These are phyloP conservation scores for Perkinsus marinus DNA, from an alignment of 169 alveolate species.

Conservation along the genomic window DNA sequence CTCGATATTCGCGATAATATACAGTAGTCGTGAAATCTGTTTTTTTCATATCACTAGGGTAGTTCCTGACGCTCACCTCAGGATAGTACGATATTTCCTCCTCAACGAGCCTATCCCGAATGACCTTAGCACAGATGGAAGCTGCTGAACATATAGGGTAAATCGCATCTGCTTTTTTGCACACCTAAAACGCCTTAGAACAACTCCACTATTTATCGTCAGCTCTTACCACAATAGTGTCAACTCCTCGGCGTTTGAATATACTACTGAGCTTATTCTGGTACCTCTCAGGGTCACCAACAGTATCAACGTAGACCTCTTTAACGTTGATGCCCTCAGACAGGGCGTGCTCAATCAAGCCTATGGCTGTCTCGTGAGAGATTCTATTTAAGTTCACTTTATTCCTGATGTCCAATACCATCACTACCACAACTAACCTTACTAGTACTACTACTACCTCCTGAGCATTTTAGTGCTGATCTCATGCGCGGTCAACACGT, in stretches of 20 bases:
- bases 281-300: constrained; percentile 66
- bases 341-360: constrained; percentile 46
- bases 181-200: not conserved
- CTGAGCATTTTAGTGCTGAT: constrained; percentile 60
- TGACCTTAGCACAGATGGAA: constrained; percentile 86
- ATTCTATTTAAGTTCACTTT: constrained; percentile 63
- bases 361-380: constrained; percentile 68
- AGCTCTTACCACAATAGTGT: not conserved
- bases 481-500: constrained; percentile 53
- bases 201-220: not conserved
- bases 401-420: too few species aligned
- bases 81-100: not conserved
- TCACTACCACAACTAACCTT: too few species aligned
- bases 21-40: too few species aligned
- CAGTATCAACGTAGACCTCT: constrained; percentile 65
- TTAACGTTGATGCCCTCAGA: not conserved
- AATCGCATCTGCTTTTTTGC: constrained; percentile 82
- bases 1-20: too few species aligned
- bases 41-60: too few species aligned
- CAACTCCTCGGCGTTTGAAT: constrained; percentile 8
- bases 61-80: not conserved
- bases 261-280: constrained; percentile 18
- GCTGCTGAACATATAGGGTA: constrained; percentile 90
- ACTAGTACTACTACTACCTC: constrained; percentile 31
- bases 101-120: constrained; percentile 64